Base-by-base conservation (phyloP, 106 monocot species). In the Dendrobium catenatum region DNA sequence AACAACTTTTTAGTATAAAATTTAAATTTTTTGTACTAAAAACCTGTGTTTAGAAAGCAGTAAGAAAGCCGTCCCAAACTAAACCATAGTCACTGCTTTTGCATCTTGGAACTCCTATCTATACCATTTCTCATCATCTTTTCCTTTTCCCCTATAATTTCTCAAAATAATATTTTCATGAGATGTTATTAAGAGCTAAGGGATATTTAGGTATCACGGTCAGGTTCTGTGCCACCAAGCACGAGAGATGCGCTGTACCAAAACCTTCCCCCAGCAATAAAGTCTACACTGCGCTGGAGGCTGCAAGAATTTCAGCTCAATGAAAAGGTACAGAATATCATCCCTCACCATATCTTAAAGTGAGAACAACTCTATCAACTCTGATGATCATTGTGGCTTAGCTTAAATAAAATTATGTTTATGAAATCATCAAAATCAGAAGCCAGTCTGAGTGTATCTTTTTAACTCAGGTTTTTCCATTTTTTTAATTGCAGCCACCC, bases 181-280 rank as follows among this genome's bases (percentile, higher is more conserved):
- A 70, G 70, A 70, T 70, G n/a, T 70, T 33, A 70, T 33, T 37
- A 70, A 70, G 37, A 70, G 33, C 22, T 61, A 20, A 70, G 70
- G 4, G 37, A 16, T 70, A 43, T 74, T 74, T 20, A 92, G 91
- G 91, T 87, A 80, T 92, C 91, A 13, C 68, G 91, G 73, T 92
- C 89, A 70, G 78, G 87, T 89, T 92, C 89, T 27, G 74, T 89
- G 48, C 91, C 89, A 74, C 73, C 87, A 80, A 92, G 84, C 77
- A 82, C 81, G 31, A 87, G 91, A 75, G 89, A 92, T 75, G 33
- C 87, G 56, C 81, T 92, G 70, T 92, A 92, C 77, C 91, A 89
- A 80, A 85, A 87, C 58, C 61, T 92, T 76, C 91, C 91, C 43
- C 91, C 91, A 59, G 78, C 56, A 61, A 78, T 92, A 73, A 92